Evolutionary conservation across 2,329 filamentous ascomycete genomes (phyloP).

Genomic region (Diplodia sapinea): DNA sequence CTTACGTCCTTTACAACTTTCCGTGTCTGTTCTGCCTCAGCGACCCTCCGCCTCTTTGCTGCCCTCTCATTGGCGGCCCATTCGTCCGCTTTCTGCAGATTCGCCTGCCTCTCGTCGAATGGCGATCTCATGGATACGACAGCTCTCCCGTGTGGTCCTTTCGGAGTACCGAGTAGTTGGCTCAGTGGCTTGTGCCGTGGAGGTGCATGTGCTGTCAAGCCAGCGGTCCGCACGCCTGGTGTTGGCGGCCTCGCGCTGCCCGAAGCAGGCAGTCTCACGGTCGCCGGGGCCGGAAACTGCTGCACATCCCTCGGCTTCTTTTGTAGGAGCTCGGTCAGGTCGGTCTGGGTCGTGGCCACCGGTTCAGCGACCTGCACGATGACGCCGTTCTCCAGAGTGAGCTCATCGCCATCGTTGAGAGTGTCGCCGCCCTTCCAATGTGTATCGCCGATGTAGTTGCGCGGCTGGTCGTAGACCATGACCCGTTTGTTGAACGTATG

Average conservation of each 20-base stretch:
- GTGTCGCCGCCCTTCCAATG: conserved; percentile 75
- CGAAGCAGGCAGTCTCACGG: conserved; percentile 50
- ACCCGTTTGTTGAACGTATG: conserved; percentile 90
- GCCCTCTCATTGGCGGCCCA: conserved; percentile 43
- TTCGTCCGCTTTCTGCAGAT: conserved; percentile 37
- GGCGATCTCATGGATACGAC: conserved; percentile 65
- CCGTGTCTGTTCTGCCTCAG: conserved; percentile 33
- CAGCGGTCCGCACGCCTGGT: conserved; percentile 16
- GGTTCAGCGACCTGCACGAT: conserved; percentile 82
- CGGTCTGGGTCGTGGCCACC: conserved; percentile 74
- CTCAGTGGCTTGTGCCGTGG: conserved; percentile 65
- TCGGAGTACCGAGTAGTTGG: conserved; percentile 69
- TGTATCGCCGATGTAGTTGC: conserved; percentile 82
- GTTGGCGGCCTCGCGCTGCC: conserved; percentile 50
- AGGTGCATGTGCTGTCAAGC: conserved; percentile 32
- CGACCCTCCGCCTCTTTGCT: conserved; percentile 49
- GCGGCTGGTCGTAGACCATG: conserved; percentile 85
- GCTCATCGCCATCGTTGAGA: conserved; percentile 81
- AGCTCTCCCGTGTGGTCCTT: conserved; percentile 67
- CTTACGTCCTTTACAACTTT: conserved; percentile 34
- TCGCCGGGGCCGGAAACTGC: conserved; percentile 32
- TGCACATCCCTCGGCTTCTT: conserved; percentile 61
- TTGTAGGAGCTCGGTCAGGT: conserved; percentile 75
- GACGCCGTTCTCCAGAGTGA: conserved; percentile 76
- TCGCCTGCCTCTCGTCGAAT: conserved; percentile 60